These are phyloP conservation scores for Scheffersomyces coipomensis DNA, from an alignment of 805 yeast genomes.

Conservation along the genomic window DNA sequence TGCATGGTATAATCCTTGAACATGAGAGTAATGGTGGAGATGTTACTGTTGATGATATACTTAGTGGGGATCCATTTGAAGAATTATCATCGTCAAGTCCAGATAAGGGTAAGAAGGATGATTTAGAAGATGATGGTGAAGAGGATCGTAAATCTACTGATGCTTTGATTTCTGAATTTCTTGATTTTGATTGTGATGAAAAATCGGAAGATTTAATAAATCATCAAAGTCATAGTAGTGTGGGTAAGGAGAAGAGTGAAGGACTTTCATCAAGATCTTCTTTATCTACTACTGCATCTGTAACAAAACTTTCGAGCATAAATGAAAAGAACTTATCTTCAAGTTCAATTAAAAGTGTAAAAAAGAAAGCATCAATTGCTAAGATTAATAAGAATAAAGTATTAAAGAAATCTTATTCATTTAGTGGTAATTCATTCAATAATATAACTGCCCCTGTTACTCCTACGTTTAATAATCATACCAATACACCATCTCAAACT, in stretches of 20 bases:
- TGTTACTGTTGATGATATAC: constrained; percentile 14
- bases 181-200: constrained; percentile 9
- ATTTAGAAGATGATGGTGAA: neutral
- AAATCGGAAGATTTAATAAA: neutral
- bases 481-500: no score
- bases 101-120: neutral
- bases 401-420: constrained; percentile 11
- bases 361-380: constrained; percentile 1
- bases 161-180: constrained; percentile 7
- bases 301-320: neutral
- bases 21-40: neutral
- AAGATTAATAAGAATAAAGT: constrained; percentile 7
- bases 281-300: neutral
- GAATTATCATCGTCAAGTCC: constrained; percentile 5
- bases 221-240: no score
- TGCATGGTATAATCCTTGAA: neutral
- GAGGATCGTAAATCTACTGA: neutral
- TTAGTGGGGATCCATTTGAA: constrained; percentile 13
- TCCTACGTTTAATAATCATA: constrained; percentile 2
- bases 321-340: neutral
- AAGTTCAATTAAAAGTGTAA: neutral
- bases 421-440: constrained; percentile 5
- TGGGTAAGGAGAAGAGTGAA: constrained; percentile 1
- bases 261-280: neutral
- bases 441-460: neutral